These are phyloP conservation scores for Mucor indicus DNA, from an alignment of 371 early-diverging fungal genomes.

Conservation along the genomic window DNA sequence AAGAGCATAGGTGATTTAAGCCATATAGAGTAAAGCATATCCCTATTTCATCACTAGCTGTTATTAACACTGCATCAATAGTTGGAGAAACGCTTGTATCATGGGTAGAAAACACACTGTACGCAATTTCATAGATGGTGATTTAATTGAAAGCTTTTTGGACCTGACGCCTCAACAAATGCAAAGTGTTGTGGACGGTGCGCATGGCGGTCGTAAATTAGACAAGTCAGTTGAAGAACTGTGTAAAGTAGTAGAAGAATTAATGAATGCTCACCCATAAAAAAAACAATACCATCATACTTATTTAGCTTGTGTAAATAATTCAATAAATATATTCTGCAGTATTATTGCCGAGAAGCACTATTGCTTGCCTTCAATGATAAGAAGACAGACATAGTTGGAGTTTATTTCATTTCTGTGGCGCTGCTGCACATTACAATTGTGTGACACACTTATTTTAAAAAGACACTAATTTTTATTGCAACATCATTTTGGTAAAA, in stretches of 20 bases:
- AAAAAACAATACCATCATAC: background rate
- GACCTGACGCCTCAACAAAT: conserved; percentile 66
- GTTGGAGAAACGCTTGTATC: conserved; percentile 69
- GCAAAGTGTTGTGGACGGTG: conserved; percentile 59
- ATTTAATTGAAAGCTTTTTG: conserved; percentile 83
- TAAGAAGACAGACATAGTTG: too few species aligned
- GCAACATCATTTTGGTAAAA: too few species aligned
- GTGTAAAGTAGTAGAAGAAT: conserved; percentile 49
- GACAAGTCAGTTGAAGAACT: conserved; percentile 45
- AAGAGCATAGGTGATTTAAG: conserved; percentile 65
- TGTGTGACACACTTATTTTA: too few species aligned
- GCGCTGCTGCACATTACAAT: too few species aligned
- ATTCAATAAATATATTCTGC: too few species aligned
- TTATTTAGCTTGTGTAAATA: too few species aligned
- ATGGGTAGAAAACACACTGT: conserved; percentile 53
- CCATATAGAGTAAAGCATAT: conserved; percentile 61
- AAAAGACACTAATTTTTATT: too few species aligned
- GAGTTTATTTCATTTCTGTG: too few species aligned
- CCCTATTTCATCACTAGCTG: background rate
- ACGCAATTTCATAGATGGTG: conserved; percentile 87
- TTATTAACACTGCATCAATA: conserved; percentile 8
- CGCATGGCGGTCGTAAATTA: conserved; percentile 40
- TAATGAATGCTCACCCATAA: conserved; percentile 49
- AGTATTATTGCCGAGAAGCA: too few species aligned
- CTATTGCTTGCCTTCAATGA: too few species aligned